These are phyloP conservation scores for Xylaria palmicola DNA, from an alignment of 495 filamentous ascomycete species.

Conservation along the genomic window DNA sequence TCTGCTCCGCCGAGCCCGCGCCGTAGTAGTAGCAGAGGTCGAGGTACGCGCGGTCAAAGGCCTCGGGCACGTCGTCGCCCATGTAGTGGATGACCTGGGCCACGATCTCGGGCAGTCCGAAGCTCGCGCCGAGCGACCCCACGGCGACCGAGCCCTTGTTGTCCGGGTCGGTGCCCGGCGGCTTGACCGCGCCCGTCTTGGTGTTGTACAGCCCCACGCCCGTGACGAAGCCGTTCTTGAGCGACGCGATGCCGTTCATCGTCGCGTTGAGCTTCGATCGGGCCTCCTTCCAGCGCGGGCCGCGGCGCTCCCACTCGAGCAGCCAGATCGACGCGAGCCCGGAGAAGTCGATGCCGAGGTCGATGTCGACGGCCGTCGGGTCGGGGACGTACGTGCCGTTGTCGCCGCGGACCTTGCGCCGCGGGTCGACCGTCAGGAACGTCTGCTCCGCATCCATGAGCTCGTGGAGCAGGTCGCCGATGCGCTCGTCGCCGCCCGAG, in stretches of 20 bases:
- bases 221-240: slow-evolving; percentile 50
- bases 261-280: slow-evolving; percentile 36
- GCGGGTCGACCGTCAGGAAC: slow-evolving; percentile 44
- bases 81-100: slow-evolving; percentile 40
- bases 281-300: slow-evolving; percentile 43
- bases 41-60: slow-evolving; percentile 42
- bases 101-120: slow-evolving; percentile 47
- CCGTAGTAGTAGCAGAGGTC: slow-evolving; percentile 48
- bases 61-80: slow-evolving; percentile 26
- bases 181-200: slow-evolving; percentile 36
- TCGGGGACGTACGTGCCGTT: slow-evolving; percentile 35
- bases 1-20: slow-evolving; percentile 38
- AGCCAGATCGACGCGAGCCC: slow-evolving; percentile 47
- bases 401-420: slow-evolving; percentile 48
- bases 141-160: slow-evolving; percentile 42
- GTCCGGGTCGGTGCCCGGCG: slow-evolving; percentile 41
- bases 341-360: slow-evolving; percentile 50
- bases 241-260: slow-evolving; percentile 39
- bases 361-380: slow-evolving; percentile 44
- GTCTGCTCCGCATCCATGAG: slow-evolving; percentile 42
- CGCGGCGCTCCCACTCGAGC: slow-evolving; percentile 48
- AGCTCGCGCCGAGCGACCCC: slow-evolving; percentile 46
- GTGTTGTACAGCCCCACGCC: slow-evolving; percentile 45
- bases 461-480: slow-evolving; percentile 43
- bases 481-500: slow-evolving; percentile 46